phyloP scores from a whole-genome alignment of 2,329 filamentous ascomycete species.

The Aspergillus niger region DNA sequence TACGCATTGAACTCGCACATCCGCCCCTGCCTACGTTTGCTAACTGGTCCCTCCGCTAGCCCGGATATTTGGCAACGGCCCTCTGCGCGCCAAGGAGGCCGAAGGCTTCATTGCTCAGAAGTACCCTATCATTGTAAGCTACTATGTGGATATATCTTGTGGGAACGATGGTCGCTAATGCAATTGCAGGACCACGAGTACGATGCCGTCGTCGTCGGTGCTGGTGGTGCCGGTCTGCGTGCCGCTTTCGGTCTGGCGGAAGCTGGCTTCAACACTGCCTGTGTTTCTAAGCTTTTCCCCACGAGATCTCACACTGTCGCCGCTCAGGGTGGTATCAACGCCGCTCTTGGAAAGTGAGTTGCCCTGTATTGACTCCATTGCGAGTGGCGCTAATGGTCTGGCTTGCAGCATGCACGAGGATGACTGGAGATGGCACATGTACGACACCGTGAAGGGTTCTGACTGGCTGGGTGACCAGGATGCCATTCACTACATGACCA shows the following conservation, averaged over 20 bases:
- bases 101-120: conserved; percentile 82
- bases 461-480: conserved; percentile 98
- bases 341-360: conserved; percentile 47
- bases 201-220: conserved; percentile 84
- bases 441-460: conserved; percentile 96
- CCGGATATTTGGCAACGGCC: conserved; percentile 81
- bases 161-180: conserved; percentile 22
- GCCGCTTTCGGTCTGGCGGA: conserved; percentile 66
- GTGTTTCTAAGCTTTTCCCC: conserved; percentile 65
- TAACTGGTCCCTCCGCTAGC: conserved; percentile 54
- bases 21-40: conserved; percentile 19
- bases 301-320: conserved; percentile 67
- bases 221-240: conserved; percentile 64
- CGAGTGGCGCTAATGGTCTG: conserved; percentile 22
- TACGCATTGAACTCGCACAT: conserved; percentile 49
- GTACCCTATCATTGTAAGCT: conserved; percentile 87
- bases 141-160: background rate
- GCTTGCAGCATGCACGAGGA: conserved; percentile 87
- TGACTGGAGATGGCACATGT: conserved; percentile 99
- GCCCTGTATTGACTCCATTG: background rate
- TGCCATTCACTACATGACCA: conserved; percentile 98
- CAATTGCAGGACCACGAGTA: conserved; percentile 83
- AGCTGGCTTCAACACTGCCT: conserved; percentile 65
- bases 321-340: conserved; percentile 66
- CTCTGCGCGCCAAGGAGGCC: conserved; percentile 90